These are phyloP conservation scores for Pythium vanterpoolii DNA, from an alignment of 352 stramenopile species.

Conservation along the genomic window DNA sequence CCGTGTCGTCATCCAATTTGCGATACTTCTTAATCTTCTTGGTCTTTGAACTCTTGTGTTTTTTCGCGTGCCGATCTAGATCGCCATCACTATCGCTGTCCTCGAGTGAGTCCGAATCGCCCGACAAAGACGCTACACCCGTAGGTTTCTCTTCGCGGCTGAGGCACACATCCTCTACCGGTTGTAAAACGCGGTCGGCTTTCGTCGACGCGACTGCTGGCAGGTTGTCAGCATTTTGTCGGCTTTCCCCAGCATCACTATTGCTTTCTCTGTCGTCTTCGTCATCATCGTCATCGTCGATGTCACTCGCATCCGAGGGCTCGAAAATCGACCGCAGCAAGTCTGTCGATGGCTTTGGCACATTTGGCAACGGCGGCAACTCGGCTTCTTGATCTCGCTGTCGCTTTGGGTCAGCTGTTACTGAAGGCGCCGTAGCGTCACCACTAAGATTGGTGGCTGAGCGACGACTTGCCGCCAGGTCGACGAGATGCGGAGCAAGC, in stretches of 20 bases:
- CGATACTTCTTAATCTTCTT: conserved; percentile 4
- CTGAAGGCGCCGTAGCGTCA: neutral
- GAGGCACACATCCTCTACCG: neutral
- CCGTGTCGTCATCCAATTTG: conserved; percentile 6
- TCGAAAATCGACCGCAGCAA: conserved; percentile 85
- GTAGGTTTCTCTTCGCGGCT: neutral
- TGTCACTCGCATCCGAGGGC: conserved; percentile 54
- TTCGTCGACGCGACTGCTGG: neutral
- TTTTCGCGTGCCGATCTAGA: neutral
- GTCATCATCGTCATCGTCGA: conserved; percentile 31
- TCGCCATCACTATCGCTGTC: conserved; percentile 3
- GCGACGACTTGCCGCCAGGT: conserved; percentile 46
- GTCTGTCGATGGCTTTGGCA: conserved; percentile 40
- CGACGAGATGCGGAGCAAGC: conserved; percentile 64
- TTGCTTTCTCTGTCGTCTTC: conserved; percentile 9
- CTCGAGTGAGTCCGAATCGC: neutral
- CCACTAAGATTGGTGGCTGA: neutral
- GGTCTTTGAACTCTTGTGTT: neutral
- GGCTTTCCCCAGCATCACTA: neutral
- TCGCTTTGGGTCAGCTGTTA: neutral
- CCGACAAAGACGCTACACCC: neutral
- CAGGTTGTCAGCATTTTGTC: neutral
- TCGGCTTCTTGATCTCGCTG: neutral
- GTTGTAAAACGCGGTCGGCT: neutral
- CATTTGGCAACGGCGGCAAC: conserved; percentile 35